phyloP scores from a whole-genome alignment of 2,329 filamentous ascomycete genomes.

The Ilyonectria destructans region DNA sequence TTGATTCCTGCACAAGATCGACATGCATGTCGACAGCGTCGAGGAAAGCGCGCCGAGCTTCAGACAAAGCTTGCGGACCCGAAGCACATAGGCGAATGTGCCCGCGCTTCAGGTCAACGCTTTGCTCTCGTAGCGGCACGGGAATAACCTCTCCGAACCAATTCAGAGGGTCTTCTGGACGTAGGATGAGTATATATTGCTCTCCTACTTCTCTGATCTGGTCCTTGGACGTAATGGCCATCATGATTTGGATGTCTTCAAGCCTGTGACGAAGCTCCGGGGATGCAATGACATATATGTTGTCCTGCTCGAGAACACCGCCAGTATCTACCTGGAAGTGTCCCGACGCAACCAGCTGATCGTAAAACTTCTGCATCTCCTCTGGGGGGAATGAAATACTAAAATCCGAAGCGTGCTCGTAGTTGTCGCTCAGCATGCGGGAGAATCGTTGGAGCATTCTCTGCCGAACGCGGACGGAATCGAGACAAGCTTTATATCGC shows the following conservation, averaged over 20 bases:
- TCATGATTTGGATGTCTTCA: slow-evolving; percentile 87
- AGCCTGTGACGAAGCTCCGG: slow-evolving; percentile 82
- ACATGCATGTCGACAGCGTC: slow-evolving; percentile 88
- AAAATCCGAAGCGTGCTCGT: slow-evolving; percentile 97
- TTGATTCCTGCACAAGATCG: slow-evolving; percentile 90
- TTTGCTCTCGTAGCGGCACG: slow-evolving; percentile 82
- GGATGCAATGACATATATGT: slow-evolving; percentile 88
- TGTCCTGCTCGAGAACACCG: slow-evolving; percentile 77
- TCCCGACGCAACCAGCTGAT: slow-evolving; percentile 84
- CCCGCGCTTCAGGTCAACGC: slow-evolving; percentile 88
- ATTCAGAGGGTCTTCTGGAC: slow-evolving; percentile 82
- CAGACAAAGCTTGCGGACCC: slow-evolving; percentile 84
- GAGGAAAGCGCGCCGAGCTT: slow-evolving; percentile 84
- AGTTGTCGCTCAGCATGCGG: slow-evolving; percentile 89
- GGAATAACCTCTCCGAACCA: slow-evolving; percentile 88
- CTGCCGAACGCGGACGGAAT: slow-evolving; percentile 96
- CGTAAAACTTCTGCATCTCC: slow-evolving; percentile 82
- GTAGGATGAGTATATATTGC: slow-evolving; percentile 85
- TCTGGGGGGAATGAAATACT: slow-evolving; percentile 83
- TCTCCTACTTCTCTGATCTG: slow-evolving; percentile 80
- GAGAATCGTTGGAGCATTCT: slow-evolving; percentile 97
- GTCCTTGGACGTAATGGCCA: slow-evolving; percentile 78
- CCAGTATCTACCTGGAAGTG: slow-evolving; percentile 89
- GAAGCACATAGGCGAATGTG: slow-evolving; percentile 91
- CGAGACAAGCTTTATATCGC: slow-evolving; percentile 94